A percentile compares a stretch with the other conserved stretches of the same genome.
Evolutionary conservation across 2,329 filamentous ascomycete genomes (phyloP).

Genomic region (Aurifilum marmelostoma): DNA sequence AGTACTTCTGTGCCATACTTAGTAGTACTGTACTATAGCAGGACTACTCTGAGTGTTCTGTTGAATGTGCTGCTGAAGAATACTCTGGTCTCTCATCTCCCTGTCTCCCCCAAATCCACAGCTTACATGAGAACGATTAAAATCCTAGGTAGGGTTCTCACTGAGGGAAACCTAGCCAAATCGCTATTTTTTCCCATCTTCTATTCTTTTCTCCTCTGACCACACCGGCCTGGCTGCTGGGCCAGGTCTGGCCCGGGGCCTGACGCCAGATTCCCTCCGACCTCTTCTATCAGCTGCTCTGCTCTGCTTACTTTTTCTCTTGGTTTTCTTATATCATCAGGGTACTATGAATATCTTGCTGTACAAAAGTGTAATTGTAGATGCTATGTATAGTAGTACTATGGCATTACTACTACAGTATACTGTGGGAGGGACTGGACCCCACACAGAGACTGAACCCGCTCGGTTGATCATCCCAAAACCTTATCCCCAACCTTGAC

Average conservation of each 20-base stretch:
- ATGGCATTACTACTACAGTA: too few species aligned
- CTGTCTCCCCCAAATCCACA: too few species aligned
- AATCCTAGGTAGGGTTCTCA: not conserved
- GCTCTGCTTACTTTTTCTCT: not conserved
- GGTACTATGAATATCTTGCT: not conserved
- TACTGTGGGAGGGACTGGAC: not conserved
- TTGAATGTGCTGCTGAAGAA: too few species aligned
- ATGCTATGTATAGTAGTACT: too few species aligned
- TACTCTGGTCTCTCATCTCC: too few species aligned
- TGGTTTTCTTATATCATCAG: not conserved
- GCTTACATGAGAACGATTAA: not conserved
- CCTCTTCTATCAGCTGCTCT: not conserved
- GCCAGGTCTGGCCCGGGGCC: not conserved
- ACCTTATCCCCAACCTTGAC: slow-evolving; percentile 16
- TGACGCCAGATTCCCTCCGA: not conserved
- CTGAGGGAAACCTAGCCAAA: too few species aligned
- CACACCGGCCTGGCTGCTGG: not conserved
- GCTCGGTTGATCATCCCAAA: slow-evolving; percentile 9
- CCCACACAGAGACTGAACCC: not conserved
- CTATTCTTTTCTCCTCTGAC: not conserved
- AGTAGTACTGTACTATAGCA: too few species aligned
- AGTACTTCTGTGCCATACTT: too few species aligned
- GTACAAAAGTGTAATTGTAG: not conserved
- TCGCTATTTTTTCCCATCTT: not conserved
- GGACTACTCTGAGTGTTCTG: too few species aligned